These are phyloP conservation scores for Trichosporon ovoides DNA, from an alignment of 1,284 basidiomycete genomes.

Conservation along the genomic window DNA sequence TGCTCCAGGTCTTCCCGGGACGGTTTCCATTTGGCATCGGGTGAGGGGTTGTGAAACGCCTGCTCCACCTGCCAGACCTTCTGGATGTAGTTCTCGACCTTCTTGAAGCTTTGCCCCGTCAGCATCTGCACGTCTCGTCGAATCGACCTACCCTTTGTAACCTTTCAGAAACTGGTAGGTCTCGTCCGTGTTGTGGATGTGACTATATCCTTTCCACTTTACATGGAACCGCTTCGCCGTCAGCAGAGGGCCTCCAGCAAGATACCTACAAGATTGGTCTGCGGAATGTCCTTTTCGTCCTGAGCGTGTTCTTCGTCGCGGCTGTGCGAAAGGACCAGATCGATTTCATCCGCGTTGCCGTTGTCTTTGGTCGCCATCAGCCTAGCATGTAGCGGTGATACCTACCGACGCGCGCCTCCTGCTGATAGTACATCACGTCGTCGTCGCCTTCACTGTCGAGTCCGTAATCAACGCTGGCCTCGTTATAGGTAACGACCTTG, in stretches of 20 bases:
- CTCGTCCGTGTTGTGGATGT: conserved; percentile 95
- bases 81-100: conserved; percentile 99
- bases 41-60: conserved; percentile 54
- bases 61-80: conserved; percentile 64
- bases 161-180: conserved; percentile 77
- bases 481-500: conserved; percentile 71
- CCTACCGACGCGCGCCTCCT: conserved; percentile 45
- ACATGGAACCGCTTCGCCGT: conserved; percentile 75
- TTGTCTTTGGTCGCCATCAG: conserved; percentile 11
- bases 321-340: conserved; percentile 72
- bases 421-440: conserved; percentile 61
- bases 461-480: conserved; percentile 49
- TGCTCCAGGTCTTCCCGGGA: conserved; percentile 85
- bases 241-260: neutral
- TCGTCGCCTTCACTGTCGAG: conserved; percentile 70
- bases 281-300: conserved; percentile 73
- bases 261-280: conserved; percentile 69
- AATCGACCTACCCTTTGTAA: conserved; percentile 58
- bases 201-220: conserved; percentile 92
- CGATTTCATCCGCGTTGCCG: conserved; percentile 66
- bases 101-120: conserved; percentile 76
- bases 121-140: no score
- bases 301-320: conserved; percentile 72
- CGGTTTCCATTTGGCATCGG: conserved; percentile 57
- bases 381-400: conserved; percentile 8